Evolutionary conservation across 306 rosid genomes (phyloP).

Genomic region (Trifolium repens): DNA sequence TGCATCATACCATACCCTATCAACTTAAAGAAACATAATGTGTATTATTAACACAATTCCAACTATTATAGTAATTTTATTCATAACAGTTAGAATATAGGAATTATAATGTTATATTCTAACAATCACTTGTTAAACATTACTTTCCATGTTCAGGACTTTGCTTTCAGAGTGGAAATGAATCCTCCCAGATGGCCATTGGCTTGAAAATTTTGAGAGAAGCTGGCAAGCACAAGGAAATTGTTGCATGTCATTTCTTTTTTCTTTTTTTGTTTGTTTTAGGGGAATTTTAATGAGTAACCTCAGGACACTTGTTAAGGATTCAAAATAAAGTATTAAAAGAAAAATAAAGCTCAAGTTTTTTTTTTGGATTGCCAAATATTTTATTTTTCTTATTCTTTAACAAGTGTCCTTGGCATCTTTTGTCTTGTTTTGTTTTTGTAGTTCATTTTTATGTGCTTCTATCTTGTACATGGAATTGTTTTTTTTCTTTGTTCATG

Average conservation of each 20-base stretch:
- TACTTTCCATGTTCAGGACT: constrained; percentile 39
- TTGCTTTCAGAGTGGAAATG: constrained; percentile 41
- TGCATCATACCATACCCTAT: not conserved
- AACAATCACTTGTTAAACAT: not conserved
- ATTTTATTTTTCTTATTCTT: constrained; percentile 8
- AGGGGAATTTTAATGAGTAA: constrained; percentile 9
- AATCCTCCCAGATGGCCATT: constrained; percentile 39
- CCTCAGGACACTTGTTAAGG: constrained; percentile 27
- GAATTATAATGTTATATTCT: not conserved
- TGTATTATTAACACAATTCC: not conserved
- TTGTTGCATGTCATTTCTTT: constrained; percentile 46
- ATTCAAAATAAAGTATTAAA: constrained; percentile 5
- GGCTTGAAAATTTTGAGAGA: constrained; percentile 60
- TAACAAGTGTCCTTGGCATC: constrained; percentile 4
- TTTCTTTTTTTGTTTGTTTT: not conserved
- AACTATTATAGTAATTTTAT: not conserved
- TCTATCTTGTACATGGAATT: not conserved
- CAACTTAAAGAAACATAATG: not conserved
- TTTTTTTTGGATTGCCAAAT: not conserved
- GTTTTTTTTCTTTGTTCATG: not conserved
- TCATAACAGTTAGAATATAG: not conserved
- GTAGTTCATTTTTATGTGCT: not conserved
- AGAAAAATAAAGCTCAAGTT: constrained; percentile 12
- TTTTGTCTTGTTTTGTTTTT: not conserved
- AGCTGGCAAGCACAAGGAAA: constrained; percentile 48